These are phyloP conservation scores for Saccharomyces hybrid DNA, from an alignment of 1,139 yeast species.

Conservation along the genomic window DNA sequence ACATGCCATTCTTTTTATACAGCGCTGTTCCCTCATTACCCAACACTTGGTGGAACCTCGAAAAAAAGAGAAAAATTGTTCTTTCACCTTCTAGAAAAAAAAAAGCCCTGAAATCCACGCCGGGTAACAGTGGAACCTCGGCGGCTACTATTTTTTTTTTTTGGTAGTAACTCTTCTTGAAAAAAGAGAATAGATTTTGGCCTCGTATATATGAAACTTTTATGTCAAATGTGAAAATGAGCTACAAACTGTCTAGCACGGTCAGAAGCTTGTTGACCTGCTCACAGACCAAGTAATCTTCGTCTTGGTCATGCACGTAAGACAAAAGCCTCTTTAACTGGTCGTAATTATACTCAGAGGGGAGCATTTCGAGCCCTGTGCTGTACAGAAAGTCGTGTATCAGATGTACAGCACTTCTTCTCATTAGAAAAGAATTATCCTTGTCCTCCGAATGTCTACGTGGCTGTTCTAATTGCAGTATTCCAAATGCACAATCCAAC, in stretches of 20 bases:
- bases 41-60: conserved; percentile 3
- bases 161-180: background rate
- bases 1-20: background rate
- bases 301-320: conserved; percentile 43
- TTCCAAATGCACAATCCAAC: conserved; percentile 70
- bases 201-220: no score
- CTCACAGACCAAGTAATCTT: conserved; percentile 52
- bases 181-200: background rate
- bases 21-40: background rate
- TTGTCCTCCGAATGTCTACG: conserved; percentile 24
- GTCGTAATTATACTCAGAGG: conserved; percentile 38
- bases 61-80: conserved; percentile 11
- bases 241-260: conserved; percentile 1
- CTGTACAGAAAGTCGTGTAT: conserved; percentile 52
- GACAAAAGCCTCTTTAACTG: conserved; percentile 39
- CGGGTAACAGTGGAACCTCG: background rate
- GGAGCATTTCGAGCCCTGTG: conserved; percentile 41
- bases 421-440: conserved; percentile 43
- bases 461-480: conserved; percentile 52
- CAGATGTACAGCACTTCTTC: conserved; percentile 69
- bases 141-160: background rate
- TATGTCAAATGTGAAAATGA: no score
- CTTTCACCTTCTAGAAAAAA: conserved; percentile 17
- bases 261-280: conserved; percentile 44
- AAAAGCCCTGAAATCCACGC: background rate